Conservation (phyloP, 2,329 filamentous ascomycete genomes). For the Cercospora beticola region DNA sequence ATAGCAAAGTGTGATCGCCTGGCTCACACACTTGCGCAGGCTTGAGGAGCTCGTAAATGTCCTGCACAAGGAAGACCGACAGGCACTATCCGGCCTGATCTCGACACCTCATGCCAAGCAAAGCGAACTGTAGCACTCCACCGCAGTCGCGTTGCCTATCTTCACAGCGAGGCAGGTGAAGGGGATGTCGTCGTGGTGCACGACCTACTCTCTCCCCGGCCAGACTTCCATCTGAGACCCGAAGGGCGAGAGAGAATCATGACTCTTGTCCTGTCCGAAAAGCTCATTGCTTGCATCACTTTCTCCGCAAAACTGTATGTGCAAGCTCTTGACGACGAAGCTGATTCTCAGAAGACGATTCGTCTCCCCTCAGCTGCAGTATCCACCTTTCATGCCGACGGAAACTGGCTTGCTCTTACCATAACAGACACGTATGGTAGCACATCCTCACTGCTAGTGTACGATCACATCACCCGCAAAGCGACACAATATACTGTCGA, state of each 20-base stretch:
- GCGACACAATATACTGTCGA: background rate
- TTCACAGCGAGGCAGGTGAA: conserved; percentile 7
- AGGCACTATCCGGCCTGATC: conserved; percentile 11
- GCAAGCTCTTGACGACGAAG: background rate
- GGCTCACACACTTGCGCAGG: conserved; percentile 4
- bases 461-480: background rate
- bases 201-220: conserved; percentile 13
- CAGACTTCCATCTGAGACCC: conserved; percentile 1
- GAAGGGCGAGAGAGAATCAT: conserved; percentile 23
- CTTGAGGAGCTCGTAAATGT: conserved; percentile 18
- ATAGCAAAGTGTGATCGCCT: background rate
- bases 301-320: conserved; percentile 19
- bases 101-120: background rate
- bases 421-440: background rate
- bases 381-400: conserved; percentile 3
- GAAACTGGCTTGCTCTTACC: background rate
- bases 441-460: background rate
- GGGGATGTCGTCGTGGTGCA: conserved; percentile 18
- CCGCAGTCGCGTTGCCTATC: conserved; percentile 21
- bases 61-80: conserved; percentile 21
- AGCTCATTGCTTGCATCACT: conserved; percentile 19
- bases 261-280: conserved; percentile 13
- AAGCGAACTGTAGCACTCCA: conserved; percentile 13
- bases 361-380: background rate
- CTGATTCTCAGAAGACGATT: background rate